A percentile compares a stretch with the other conserved stretches of the same genome.
Evolutionary conservation across 306 rosid genomes (phyloP).

Genomic region (Quercus robur): DNA sequence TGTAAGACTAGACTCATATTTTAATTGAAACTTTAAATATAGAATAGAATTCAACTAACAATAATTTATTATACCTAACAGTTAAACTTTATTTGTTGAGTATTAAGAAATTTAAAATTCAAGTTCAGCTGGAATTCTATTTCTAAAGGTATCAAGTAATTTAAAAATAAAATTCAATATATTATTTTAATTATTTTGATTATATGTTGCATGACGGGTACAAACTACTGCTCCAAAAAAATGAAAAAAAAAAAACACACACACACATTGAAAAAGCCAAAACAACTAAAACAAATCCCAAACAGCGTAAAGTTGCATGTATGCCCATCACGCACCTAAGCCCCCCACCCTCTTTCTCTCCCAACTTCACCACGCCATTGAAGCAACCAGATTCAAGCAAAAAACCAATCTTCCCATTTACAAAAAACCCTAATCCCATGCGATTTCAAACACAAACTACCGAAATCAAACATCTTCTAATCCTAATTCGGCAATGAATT

Average conservation of each 20-base stretch:
- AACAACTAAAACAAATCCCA: not conserved
- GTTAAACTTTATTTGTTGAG: too few relatives aligned
- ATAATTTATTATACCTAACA: too few relatives aligned
- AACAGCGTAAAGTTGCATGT: conserved; percentile 24
- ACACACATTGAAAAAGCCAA: not conserved
- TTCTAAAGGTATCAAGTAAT: too few relatives aligned
- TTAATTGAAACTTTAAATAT: too few relatives aligned
- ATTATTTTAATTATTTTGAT: too few relatives aligned
- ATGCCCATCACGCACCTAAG: conserved; percentile 8
- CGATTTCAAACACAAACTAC: not conserved
- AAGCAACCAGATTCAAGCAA: conserved; percentile 29
- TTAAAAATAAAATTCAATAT: too few relatives aligned
- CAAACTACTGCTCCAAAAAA: not conserved
- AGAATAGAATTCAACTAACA: too few relatives aligned
- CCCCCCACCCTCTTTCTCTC: not conserved
- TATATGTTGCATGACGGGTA: too few relatives aligned
- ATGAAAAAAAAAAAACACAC: not conserved
- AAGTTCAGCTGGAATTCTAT: too few relatives aligned
- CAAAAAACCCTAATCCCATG: conserved; percentile 17
- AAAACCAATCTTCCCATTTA: not conserved
- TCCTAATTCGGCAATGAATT: conserved; percentile 19
- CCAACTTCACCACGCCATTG: conserved; percentile 31
- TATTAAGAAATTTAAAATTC: too few relatives aligned
- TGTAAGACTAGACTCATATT: too few relatives aligned
- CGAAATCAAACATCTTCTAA: not conserved